Evolutionary conservation across 1,139 yeast genomes (phyloP).

Genomic region (Neolecta irregularis): DNA sequence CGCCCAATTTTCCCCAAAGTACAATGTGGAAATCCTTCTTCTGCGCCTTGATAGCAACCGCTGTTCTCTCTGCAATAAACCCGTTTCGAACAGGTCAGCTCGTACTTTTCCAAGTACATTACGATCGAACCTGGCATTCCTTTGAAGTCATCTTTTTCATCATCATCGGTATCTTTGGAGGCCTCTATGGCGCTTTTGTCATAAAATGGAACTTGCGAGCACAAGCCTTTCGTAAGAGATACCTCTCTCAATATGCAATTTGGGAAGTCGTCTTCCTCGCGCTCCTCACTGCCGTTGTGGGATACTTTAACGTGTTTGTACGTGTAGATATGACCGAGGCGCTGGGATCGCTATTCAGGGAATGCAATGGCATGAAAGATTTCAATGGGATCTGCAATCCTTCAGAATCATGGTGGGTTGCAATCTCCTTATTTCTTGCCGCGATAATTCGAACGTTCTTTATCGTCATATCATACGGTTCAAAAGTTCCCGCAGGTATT

Average conservation of each 20-base stretch:
- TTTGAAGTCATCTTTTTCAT: constrained; percentile 73
- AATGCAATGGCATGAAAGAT: constrained; percentile 43
- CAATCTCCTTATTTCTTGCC: constrained; percentile 49
- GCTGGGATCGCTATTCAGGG: constrained; percentile 79
- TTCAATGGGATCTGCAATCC: constrained; percentile 19
- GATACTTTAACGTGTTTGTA: constrained; percentile 72
- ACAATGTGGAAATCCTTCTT: constrained; percentile 87
- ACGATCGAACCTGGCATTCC: constrained; percentile 73
- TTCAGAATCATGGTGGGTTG: constrained; percentile 14
- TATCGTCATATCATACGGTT: constrained; percentile 75
- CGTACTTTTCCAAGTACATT: constrained; percentile 76
- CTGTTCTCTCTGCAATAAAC: constrained; percentile 47
- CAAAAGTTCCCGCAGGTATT: constrained; percentile 88
- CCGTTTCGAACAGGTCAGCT: constrained; percentile 92
- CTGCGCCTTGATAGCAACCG: constrained; percentile 77
- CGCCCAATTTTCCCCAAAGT: constrained; percentile 52
- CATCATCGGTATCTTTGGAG: constrained; percentile 77
- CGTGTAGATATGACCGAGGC: constrained; percentile 86
- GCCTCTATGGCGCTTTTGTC: constrained; percentile 73
- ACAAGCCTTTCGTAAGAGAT: constrained; percentile 63
- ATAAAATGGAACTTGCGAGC: constrained; percentile 62
- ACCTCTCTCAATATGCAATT: constrained; percentile 41
- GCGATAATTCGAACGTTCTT: constrained; percentile 54
- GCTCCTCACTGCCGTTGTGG: constrained; percentile 52
- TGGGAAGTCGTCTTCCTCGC: constrained; percentile 61